Evolutionary conservation across 192 early-diverging fungal genomes (phyloP).

Genomic region (Entrophospora sp.): DNA sequence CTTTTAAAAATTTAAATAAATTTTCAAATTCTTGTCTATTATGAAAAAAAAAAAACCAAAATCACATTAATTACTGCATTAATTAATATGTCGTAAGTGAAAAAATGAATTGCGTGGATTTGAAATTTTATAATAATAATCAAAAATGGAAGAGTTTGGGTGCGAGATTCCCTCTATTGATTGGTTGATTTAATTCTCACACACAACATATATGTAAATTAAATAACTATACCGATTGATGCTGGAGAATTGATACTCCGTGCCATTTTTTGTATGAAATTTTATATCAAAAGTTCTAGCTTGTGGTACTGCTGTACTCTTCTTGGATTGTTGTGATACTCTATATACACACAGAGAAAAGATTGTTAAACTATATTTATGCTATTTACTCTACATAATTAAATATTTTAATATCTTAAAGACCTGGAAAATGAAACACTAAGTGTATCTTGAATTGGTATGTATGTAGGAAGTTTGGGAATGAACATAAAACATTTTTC

Average conservation of each 20-base stretch:
- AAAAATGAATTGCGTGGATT: no score
- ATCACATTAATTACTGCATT: not conserved
- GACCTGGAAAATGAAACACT: constrained; percentile 87
- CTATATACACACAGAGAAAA: not conserved
- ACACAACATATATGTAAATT: no score
- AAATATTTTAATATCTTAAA: constrained; percentile 26
- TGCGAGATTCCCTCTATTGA: no score
- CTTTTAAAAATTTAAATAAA: constrained; percentile 71
- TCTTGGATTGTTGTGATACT: constrained; percentile 24
- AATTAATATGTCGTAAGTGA: no score
- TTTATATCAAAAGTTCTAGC: constrained; percentile 91
- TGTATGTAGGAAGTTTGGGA: constrained; percentile 86
- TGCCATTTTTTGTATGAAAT: constrained; percentile 72
- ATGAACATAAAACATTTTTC: constrained; percentile 92
- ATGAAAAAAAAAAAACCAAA: constrained; percentile 13
- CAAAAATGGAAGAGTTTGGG: no score
- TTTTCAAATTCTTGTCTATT: constrained; percentile 74
- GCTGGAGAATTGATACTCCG: constrained; percentile 79
- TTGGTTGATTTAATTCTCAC: no score
- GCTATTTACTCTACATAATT: no score
- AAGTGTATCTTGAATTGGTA: constrained; percentile 77
- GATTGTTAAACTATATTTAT: not conserved
- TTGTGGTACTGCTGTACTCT: constrained; percentile 34
- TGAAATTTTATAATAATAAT: no score
- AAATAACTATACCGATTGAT: constrained; percentile 60